These are phyloP conservation scores for Pleurotus cornucopiae DNA, from an alignment of 768 basidiomycete genomes.

Conservation along the genomic window DNA sequence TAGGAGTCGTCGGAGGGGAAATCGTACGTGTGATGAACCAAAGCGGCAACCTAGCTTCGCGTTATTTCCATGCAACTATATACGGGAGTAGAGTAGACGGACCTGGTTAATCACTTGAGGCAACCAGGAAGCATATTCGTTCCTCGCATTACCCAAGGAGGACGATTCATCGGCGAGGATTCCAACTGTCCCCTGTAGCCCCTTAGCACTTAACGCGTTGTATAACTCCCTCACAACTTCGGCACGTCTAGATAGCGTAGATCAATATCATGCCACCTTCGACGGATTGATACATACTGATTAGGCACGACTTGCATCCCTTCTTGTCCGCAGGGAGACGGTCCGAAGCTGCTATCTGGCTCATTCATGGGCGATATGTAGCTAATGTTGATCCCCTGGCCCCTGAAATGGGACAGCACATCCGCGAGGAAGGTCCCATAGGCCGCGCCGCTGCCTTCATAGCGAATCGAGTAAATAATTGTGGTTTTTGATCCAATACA, in stretches of 20 bases:
- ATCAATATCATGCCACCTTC: neutral
- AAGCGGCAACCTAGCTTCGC: slow-evolving; percentile 26
- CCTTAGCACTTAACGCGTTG: slow-evolving; percentile 24
- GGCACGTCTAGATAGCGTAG: slow-evolving; percentile 23
- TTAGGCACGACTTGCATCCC: slow-evolving; percentile 38
- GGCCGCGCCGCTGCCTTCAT: slow-evolving; percentile 26
- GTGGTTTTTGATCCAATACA: neutral
- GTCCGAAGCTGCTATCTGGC: slow-evolving; percentile 34
- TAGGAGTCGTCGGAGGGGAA: slow-evolving; percentile 37
- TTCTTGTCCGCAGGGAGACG: slow-evolving; percentile 39
- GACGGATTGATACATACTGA: slow-evolving; percentile 21
- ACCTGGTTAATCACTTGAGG: slow-evolving; percentile 29
- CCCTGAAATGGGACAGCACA: slow-evolving; percentile 34
- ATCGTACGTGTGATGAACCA: slow-evolving; percentile 43
- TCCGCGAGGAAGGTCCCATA: slow-evolving; percentile 40
- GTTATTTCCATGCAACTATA: neutral
- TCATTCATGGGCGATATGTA: slow-evolving; percentile 43
- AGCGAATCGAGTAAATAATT: neutral
- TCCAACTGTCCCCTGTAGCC: slow-evolving; percentile 26
- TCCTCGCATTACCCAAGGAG: slow-evolving; percentile 22
- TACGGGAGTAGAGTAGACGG: neutral
- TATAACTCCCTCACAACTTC: slow-evolving; percentile 35
- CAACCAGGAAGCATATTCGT: slow-evolving; percentile 30
- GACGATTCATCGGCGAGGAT: slow-evolving; percentile 41
- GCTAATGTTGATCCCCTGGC: slow-evolving; percentile 31